phyloP scores from a whole-genome alignment of 345 rosid genomes.

The Noccaea bulbosa region DNA sequence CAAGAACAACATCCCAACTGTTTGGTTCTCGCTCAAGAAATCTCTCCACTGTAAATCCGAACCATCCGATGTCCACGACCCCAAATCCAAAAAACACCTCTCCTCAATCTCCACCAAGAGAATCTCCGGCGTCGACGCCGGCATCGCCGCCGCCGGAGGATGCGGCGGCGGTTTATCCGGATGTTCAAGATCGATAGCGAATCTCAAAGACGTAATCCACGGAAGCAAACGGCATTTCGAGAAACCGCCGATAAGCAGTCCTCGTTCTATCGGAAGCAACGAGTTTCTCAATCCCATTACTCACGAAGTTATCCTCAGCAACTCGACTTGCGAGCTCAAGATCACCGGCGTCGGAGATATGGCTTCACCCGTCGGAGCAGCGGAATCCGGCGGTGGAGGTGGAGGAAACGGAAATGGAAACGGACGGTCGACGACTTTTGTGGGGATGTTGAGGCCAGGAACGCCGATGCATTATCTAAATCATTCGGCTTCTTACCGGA shows the following conservation, averaged over 20 bases:
- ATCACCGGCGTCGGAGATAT: slow-evolving; percentile 80
- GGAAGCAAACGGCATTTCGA: slow-evolving; percentile 96
- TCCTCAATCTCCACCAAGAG: slow-evolving; percentile 64
- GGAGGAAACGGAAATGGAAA: slow-evolving; percentile 27
- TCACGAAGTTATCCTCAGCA: slow-evolving; percentile 90
- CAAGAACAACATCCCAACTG: slow-evolving; percentile 65
- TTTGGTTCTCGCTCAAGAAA: slow-evolving; percentile 70
- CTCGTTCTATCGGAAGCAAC: slow-evolving; percentile 98
- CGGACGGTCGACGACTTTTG: slow-evolving; percentile 61
- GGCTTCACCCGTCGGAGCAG: slow-evolving; percentile 49
- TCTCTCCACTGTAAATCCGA: slow-evolving; percentile 71
- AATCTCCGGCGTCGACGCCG: slow-evolving; percentile 23
- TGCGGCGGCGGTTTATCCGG: slow-evolving; percentile 77
- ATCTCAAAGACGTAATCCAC: slow-evolving; percentile 96
- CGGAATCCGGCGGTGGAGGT: slow-evolving; percentile 37
- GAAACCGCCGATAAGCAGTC: slow-evolving; percentile 92
- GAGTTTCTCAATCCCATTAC: slow-evolving; percentile 97
- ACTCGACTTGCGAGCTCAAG: slow-evolving; percentile 94
- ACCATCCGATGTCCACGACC: slow-evolving; percentile 63
- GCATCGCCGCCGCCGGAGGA: slow-evolving; percentile 41
- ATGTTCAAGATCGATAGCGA: slow-evolving; percentile 97
- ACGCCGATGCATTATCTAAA: slow-evolving; percentile 91
- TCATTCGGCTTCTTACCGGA: slow-evolving; percentile 55
- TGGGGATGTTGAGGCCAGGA: slow-evolving; percentile 87
- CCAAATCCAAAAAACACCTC: slow-evolving; percentile 57